A percentile compares a stretch with the other conserved stretches of the same genome.
These are phyloP conservation scores for Asterionellopsis glacialis DNA, from an alignment of 108 stramenopile genomes.

Conservation along the genomic window DNA sequence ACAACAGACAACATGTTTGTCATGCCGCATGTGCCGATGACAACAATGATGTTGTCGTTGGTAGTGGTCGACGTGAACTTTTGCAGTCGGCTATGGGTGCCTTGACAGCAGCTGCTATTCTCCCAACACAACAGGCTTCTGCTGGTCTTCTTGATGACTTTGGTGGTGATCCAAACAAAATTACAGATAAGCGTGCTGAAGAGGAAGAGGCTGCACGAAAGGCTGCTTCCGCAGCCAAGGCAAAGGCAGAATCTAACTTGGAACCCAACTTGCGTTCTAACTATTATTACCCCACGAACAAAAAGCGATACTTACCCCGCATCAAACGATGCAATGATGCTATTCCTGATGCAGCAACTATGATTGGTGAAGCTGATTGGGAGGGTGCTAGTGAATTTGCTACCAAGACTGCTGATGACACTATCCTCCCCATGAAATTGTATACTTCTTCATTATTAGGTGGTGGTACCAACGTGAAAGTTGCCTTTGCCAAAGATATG, in stretches of 20 bases:
- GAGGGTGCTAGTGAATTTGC: conserved; percentile 55
- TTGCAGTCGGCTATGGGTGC: too few species aligned
- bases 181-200: conserved; percentile 24
- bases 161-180: conserved; percentile 65
- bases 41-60: too few species aligned
- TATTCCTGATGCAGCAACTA: conserved; percentile 50
- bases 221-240: background rate
- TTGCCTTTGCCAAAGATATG: conserved; percentile 76
- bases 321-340: conserved; percentile 76
- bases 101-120: background rate
- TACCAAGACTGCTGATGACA: conserved; percentile 68
- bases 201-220: conserved; percentile 7
- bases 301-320: conserved; percentile 79
- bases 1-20: too few species aligned
- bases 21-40: too few species aligned
- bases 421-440: conserved; percentile 81
- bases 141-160: conserved; percentile 69
- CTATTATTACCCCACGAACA: conserved; percentile 72
- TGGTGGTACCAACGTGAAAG: conserved; percentile 72
- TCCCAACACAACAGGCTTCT: conserved; percentile 11
- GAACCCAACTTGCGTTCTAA: conserved; percentile 73
- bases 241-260: conserved; percentile 48
- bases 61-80: too few species aligned
- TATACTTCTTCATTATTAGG: conserved; percentile 70
- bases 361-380: conserved; percentile 69